Evolutionary conservation across 352 stramenopile species (phyloP), one percentile per base, ranked within the genome.

Genomic region (Phytophthora aleatoria): DNA sequence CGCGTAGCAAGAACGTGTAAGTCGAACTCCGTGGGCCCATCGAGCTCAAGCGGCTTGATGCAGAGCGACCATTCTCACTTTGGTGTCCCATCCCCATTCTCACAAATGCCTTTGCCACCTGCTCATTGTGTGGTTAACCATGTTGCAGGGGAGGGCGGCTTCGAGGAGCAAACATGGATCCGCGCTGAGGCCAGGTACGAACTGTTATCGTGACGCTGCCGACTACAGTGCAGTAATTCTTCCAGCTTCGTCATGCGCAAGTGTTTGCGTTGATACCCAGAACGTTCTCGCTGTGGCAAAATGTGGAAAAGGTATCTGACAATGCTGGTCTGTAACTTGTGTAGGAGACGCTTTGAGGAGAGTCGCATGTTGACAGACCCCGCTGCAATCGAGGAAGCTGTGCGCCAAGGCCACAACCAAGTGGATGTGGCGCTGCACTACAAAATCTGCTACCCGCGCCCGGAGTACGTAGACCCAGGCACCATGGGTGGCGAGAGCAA

Each of bases 401-500:
- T 95, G 9, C 69, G 81, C 10, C 71, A 81, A 31, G 78, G 67
- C 7, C 77, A 92, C 52, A 81, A 89, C 49, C 79, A 93, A 42
- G 77, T 95, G 50, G 87, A 95, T 53, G 58, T 94, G 24, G 87
- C 85, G 27, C 51, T 95, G 41, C 85, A 94, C 69, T 93, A 94
- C 70, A 87, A 91, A 54, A 95, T 91, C 60, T 87, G 84, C 50
- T 95, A 94, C 42, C 87, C 87, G 42, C 76, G 87, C 5, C 87
- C 84, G 27, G 59, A 92, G 27, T 89, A 95, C 66, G 83, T 87
- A 51, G 87, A 95, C 16, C 84, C 82, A 3, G 82, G 83, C 43
- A 95, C 87, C 0, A 76, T 93, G 50, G 87, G 84, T 41, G 87
- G 87, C 11, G 87, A 95, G 38, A 81, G 56, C 38, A 67, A 93